Evolutionary conservation across 2,329 filamentous ascomycete species (phyloP), one percentile per base, ranked within the genome.

Genomic region (Berkeleyomyces basicola): DNA sequence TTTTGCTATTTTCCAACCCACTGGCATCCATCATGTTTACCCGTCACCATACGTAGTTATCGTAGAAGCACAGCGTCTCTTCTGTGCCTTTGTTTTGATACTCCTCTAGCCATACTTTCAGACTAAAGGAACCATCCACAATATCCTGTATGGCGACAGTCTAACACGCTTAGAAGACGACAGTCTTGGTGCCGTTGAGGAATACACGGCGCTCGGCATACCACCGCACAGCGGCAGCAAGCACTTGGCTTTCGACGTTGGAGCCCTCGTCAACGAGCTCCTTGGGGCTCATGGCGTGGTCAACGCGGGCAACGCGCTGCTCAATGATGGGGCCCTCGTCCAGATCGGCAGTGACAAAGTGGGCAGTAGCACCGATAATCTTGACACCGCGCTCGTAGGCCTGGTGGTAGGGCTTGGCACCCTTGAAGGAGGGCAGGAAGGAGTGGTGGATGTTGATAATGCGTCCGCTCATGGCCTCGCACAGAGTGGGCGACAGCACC

Each of bases 361-460:
- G 88, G 4, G 88, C 88, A 1, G 87, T 90, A 33, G 88, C 88
- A 64, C 88, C 88, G 63, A 91, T 90, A 68, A 93, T 92, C 80
- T 93, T 93, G 67, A 93, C 88, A 65, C 88, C 88, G 37, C 88
- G 82, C 66, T 92, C 88, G 71, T 87, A 91, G 6, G 88, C 88
- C 77, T 93, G 88, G 73, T 92, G 88, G 74, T 93, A 93, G 2
- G 88, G 88, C 75, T 89, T 90, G 39, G 88, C 88, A 65, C 88
- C 88, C 79, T 93, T 93, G 82, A 93, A 93, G 7, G 81, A 85
- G 0, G 88, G 88, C 78, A 93, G 73, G 81, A 93, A 93, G 68
- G 82, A 86, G 76, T 93, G 88, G 76, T 93, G 88, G 74, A 93
- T 92, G 76, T 93, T 93, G 85, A 93, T 92, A 75, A 93, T 93